Evolutionary conservation across 106 monocot species (phyloP), one percentile per base, ranked within the genome.

Genomic region (Phalaenopsis aphrodite): DNA sequence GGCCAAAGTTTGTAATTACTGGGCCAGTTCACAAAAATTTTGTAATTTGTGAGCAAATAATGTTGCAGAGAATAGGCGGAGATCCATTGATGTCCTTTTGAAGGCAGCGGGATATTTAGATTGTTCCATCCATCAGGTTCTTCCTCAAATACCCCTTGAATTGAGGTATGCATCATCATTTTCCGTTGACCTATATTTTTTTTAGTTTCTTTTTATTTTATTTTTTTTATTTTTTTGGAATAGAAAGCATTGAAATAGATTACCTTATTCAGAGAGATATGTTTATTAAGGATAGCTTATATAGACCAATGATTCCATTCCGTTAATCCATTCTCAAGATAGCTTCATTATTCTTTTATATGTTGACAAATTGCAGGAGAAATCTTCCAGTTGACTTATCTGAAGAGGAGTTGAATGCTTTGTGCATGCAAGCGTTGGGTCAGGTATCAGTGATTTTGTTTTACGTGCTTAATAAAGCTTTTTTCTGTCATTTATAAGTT

Each of bases 81-180:
- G 19, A 55, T 86, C 89, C 9, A 61, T 94, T 74, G 94, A 91
- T 84, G 68, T 94, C 80, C 84, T 94, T 68, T 77, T 94, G 85
- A 91, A 88, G 87, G 94, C 91, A 82, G 86, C 94, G 68, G 94
- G 94, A 17, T 94, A 94, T 57, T 77, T 94, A 75, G 91, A 94
- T 56, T 94, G 94, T 66, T 90, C 94, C 71, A 75, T 92, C 46
- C 81, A 58, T 37, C 80, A 85, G 45, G 90, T 92, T 58, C 87
- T 94, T 73, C 91, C 94, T 81, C 86, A 86, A 38, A 90, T 94
- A 36, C 78, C 86, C 47, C 66, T 78, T 42, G 85, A 89, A 42
- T 49, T 82, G 76, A 88, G 94, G 94, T 94, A 81, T 75, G 39
- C 11, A 14, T 39, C 41, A 42, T 30, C 24, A 3, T 65, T 65